These are phyloP conservation scores for Lenzites betulinus DNA, from an alignment of 768 basidiomycete species.

Conservation along the genomic window DNA sequence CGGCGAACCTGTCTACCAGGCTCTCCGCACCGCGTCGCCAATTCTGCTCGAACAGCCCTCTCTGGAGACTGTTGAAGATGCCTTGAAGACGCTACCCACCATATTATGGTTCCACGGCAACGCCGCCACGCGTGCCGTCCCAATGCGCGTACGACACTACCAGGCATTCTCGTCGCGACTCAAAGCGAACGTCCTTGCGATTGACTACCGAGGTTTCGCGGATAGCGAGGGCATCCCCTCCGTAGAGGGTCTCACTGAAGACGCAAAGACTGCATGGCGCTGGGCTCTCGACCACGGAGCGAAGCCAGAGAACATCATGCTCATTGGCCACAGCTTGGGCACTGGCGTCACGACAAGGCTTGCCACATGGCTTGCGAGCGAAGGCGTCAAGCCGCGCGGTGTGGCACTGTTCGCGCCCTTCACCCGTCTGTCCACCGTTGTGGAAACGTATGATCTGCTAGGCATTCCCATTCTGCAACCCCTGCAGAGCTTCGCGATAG, in stretches of 20 bases:
- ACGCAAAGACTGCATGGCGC: constrained; percentile 80
- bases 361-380: constrained; percentile 40
- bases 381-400: constrained; percentile 43
- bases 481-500: constrained; percentile 60
- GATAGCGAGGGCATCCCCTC: constrained; percentile 82
- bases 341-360: constrained; percentile 67
- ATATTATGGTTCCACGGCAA: constrained; percentile 96
- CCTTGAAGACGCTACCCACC: constrained; percentile 64
- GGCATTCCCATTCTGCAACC: constrained; percentile 76
- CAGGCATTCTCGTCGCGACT: constrained; percentile 64
- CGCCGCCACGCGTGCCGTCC: constrained; percentile 72
- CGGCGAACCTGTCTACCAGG: constrained; percentile 63
- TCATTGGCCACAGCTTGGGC: constrained; percentile 89
- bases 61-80: constrained; percentile 48
- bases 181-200: constrained; percentile 73
- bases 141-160: constrained; percentile 70
- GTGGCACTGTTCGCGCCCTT: constrained; percentile 46
- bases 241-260: constrained; percentile 68
- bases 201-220: constrained; percentile 92
- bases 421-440: constrained; percentile 41
- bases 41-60: constrained; percentile 38
- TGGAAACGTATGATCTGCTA: constrained; percentile 69
- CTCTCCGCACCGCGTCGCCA: constrained; percentile 39
- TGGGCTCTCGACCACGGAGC: constrained; percentile 70
- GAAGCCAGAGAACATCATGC: constrained; percentile 56